A percentile compares a stretch with the other conserved stretches of the same genome.
phyloP scores from a whole-genome alignment of 2,329 filamentous ascomycete species.

The Aspergillus sp. region DNA sequence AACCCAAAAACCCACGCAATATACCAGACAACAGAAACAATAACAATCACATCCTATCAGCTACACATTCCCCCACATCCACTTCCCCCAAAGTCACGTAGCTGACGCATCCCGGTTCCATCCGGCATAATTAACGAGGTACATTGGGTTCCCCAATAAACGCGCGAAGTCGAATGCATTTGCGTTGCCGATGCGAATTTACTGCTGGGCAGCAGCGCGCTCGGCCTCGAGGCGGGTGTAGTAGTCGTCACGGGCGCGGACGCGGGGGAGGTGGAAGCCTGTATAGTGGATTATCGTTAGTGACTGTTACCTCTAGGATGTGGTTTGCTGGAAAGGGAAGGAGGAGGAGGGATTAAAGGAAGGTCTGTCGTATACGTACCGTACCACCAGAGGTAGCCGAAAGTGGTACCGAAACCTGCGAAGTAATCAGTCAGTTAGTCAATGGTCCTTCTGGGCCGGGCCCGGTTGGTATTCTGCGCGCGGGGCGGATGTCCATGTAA shows the following conservation, averaged over 20 bases:
- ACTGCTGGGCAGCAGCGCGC: conserved; percentile 48
- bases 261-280: conserved; percentile 67
- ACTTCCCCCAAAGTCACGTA: background rate
- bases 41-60: background rate
- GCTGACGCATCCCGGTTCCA: background rate
- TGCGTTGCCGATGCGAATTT: conserved; percentile 19
- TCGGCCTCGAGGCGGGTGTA: conserved; percentile 66
- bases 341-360: background rate
- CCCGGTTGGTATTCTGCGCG: conserved; percentile 19
- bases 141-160: conserved; percentile 1
- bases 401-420: conserved; percentile 61
- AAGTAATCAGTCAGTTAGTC: background rate
- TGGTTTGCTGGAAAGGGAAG: background rate
- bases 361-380: conserved; percentile 46
- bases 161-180: conserved; percentile 14
- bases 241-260: conserved; percentile 63
- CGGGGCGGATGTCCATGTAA: background rate
- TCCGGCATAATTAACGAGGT: background rate
- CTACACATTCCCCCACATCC: background rate
- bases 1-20: too few species aligned
- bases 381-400: conserved; percentile 70
- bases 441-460: background rate
- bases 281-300: conserved; percentile 1
- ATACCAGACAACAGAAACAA: background rate
- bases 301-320: background rate